Evolutionary conservation across 306 rosid genomes (phyloP), one percentile per base, ranked within the genome.

Genomic region (Dicorynia guianensis): DNA sequence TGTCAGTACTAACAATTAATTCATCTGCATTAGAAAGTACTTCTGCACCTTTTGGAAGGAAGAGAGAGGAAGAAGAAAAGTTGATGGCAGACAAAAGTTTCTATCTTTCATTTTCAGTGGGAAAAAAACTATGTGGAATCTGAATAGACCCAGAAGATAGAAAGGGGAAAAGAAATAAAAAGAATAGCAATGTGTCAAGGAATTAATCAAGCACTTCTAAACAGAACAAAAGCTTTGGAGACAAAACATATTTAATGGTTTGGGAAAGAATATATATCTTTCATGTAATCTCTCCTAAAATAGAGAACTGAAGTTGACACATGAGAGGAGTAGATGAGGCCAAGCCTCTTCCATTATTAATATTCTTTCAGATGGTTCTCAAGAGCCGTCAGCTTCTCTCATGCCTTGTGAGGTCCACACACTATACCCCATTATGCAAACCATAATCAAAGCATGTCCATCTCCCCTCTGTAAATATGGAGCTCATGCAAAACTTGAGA

Each of bases 311-410:
- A 50, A n/a, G 56, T 50, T 50, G 56, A 50, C 56, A 50, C 15
- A n/a, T n/a, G 56, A 50, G 56, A 50, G 56, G 20, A 50, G 56
- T 6, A 9, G 20, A 80, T 40, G 8, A 6, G 8, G 30, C 30
- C 30, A 25, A 25, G 56, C 56, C 20, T 50, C 20, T 35, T 65
- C 75, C 84, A 77, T 77, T 81, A 77, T 75, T 47, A 36, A 80
- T 83, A 87, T 87, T 80, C 86, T 73, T 84, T 76, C 38, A 69
- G 86, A 73, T 6, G 52, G 47, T 14, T 84, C 56, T 14, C 10
- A 17, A 39, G 49, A 77, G 79, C 80, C 87, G 81, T 77, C 88
- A 82, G 79, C 75, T 76, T 54, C 75, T 65, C 88, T 15, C 83
- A 76, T 63, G 86, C 76, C 76, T 57, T 12, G 7, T 43, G 36